Evolutionary conservation across 495 filamentous ascomycete genomes (phyloP), one percentile per base, ranked within the genome.

Genomic region (Rhypophila decipiens): DNA sequence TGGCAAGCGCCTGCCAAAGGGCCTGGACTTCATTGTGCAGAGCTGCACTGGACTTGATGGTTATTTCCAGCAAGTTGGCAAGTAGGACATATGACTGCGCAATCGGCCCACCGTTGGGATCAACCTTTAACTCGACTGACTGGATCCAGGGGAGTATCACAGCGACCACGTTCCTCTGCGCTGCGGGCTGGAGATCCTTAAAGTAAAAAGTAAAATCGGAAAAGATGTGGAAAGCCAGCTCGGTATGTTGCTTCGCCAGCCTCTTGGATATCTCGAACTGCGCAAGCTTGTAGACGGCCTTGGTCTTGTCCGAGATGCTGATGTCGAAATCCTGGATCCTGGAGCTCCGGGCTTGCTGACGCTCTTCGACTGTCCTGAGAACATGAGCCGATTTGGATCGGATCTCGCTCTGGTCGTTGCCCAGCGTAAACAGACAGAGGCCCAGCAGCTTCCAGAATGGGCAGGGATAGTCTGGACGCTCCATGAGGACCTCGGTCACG

Each of bases 241-340:
- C 88, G 0, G 85, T 76, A 61, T 97, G 87, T 49, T 90, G 84
- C 56, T 85, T 86, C 3, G 93, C 84, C n/a, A 97, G 74, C 38
- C 88, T 70, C 53, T 90, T 89, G 0, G 94, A 97, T 8, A 90
- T 90, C 56, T 97, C 93, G 52, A 96, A 97, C 55, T 97, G 94
- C 3, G 93, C 93, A 15, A 90, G 76, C 65, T 96, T 97, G 65
- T 96, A 97, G 2, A 98, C 91, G 1, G 93, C 93, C 47, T 91
- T 95, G 0, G 93, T 98, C 68, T 96, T 95, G 67, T 98, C 94
- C 1, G 93, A 90, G 37, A 98, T 90, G 61, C 91, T 96, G 55
- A 98, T 96, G 56, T 98, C 94, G 41, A 95, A 94, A 62, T 97
- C 94, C 58, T 95, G 90, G 24, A 97, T 80, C 55, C 90, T 88